Conservation (phyloP, 495 filamentous ascomycete species). For the Penicillium mononematosum region DNA sequence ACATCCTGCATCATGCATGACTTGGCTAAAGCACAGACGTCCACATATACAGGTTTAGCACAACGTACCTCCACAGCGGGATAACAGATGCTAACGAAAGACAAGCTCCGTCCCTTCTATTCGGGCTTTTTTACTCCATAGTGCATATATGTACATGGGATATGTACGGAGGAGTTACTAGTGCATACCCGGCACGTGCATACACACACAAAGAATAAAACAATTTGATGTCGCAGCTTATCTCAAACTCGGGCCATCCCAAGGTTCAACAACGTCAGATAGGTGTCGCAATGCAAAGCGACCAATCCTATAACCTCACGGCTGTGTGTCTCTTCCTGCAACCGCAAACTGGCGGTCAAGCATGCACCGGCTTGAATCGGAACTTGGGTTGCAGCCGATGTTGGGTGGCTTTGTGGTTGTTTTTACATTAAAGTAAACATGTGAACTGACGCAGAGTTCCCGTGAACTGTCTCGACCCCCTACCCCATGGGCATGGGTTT, state of each 20-base stretch:
- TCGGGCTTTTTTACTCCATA: background rate
- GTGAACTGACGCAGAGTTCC: background rate
- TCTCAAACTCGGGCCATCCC: constrained; percentile 7
- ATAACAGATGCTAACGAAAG: constrained; percentile 1
- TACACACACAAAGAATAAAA: background rate
- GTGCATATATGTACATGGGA: background rate
- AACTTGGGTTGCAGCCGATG: constrained; percentile 1
- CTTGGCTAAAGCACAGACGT: constrained; percentile 8
- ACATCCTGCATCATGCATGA: constrained; percentile 10
- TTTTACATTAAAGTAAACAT: background rate
- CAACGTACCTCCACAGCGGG: constrained; percentile 1
- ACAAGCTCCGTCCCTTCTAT: background rate
- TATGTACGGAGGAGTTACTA: background rate
- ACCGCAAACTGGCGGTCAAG: constrained; percentile 13
- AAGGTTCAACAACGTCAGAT: background rate
- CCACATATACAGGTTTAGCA: constrained; percentile 5
- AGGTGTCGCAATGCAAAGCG: background rate
- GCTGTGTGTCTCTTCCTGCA: constrained; percentile 3
- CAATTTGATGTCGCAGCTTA: constrained; percentile 8
- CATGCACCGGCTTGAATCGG: constrained; percentile 6
- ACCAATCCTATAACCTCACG: background rate
- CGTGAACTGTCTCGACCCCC: background rate
- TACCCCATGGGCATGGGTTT: background rate
- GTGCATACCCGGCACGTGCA: background rate
- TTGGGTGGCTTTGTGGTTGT: background rate